Conservation (phyloP, 192 early-diverging fungal species). For the Rhizoclosmatium globosum region DNA sequence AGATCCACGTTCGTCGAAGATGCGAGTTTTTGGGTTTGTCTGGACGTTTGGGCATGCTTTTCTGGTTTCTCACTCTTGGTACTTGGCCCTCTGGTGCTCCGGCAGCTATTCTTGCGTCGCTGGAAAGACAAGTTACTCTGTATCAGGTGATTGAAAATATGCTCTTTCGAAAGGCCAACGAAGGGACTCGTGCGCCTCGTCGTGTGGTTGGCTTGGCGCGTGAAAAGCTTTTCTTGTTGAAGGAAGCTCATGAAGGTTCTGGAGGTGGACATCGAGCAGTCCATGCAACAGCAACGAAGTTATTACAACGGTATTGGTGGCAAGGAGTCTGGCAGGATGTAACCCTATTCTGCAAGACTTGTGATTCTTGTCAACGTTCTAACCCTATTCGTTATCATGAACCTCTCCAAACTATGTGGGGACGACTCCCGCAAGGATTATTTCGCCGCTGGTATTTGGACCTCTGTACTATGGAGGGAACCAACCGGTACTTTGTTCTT, state of each 20-base stretch:
- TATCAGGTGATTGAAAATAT: neutral
- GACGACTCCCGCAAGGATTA: neutral
- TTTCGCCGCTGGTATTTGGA: neutral
- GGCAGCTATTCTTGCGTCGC: neutral
- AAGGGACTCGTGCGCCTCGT: too few species aligned
- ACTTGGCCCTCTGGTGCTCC: neutral
- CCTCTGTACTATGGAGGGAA: neutral
- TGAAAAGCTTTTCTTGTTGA: neutral
- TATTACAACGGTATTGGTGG: neutral
- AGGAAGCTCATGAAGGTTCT: neutral
- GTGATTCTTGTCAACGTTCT: neutral
- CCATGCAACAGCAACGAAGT: neutral
- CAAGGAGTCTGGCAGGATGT: neutral
- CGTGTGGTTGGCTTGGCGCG: neutral
- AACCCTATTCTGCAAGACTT: neutral
- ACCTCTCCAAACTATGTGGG: neutral
- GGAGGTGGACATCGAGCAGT: neutral
- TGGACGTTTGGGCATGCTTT: neutral
- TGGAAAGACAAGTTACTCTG: neutral
- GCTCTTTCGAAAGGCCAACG: neutral
- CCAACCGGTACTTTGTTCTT: constrained; percentile 38
- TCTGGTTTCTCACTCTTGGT: neutral
- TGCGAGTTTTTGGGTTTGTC: too few species aligned
- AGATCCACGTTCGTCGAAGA: too few species aligned
- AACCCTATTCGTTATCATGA: neutral